Evolutionary conservation across 768 basidiomycete genomes (phyloP).

Genomic region (Harrya chromipes): DNA sequence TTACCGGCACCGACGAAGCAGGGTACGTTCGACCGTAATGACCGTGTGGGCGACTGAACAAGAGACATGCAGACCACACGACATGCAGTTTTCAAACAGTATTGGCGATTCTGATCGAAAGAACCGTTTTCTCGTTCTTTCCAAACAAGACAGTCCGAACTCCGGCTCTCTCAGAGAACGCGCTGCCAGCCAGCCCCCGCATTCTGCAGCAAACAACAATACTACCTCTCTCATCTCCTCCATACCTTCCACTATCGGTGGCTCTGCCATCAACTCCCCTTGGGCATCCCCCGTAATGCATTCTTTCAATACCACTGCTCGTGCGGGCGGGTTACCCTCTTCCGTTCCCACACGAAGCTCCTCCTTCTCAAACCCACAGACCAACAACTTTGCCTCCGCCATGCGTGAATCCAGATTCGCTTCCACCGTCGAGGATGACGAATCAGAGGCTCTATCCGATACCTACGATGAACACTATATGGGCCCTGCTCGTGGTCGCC

Average conservation of each 20-base stretch:
- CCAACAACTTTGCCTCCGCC: conserved; percentile 56
- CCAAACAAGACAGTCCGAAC: conserved; percentile 28
- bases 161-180: conserved; percentile 52
- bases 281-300: conserved; percentile 30
- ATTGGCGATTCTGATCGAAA: conserved; percentile 47
- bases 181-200: conserved; percentile 64
- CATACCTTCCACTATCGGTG: neutral
- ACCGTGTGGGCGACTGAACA: too few species aligned
- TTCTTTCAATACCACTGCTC: conserved; percentile 40
- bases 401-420: conserved; percentile 70
- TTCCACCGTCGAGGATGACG: conserved; percentile 81
- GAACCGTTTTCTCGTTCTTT: conserved; percentile 53
- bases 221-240: too few species aligned
- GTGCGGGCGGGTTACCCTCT: conserved; percentile 37
- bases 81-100: conserved; percentile 26
- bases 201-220: too few species aligned
- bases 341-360: conserved; percentile 64
- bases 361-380: conserved; percentile 61
- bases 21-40: too few species aligned
- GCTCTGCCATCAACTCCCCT: neutral
- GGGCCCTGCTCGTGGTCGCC: conserved; percentile 52
- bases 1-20: too few species aligned
- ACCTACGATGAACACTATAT: conserved; percentile 58
- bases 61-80: too few species aligned
- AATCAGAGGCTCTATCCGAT: conserved; percentile 61